Conservation (phyloP, 2,329 filamentous ascomycete genomes). For the Cladosporium sp. region DNA sequence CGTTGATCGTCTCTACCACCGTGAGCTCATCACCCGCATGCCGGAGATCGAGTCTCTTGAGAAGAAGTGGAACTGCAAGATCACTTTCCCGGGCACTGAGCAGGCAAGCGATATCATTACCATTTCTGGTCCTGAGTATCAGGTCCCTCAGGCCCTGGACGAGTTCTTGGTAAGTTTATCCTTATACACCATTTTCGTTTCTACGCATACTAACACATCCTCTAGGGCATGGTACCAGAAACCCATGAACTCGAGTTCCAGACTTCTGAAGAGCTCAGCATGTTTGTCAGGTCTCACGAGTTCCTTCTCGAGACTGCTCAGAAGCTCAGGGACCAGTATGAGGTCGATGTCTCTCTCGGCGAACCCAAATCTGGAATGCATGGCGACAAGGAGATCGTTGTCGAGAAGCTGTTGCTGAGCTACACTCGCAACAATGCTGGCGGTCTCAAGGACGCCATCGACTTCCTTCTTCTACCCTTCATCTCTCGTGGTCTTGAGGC, state of each 20-base stretch:
- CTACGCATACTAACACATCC: neutral
- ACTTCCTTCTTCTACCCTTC: constrained; percentile 84
- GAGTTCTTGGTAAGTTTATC: constrained; percentile 64
- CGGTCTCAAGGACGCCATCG: constrained; percentile 91
- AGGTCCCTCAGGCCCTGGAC: constrained; percentile 94
- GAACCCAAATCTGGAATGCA: constrained; percentile 45
- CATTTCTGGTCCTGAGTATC: constrained; percentile 95
- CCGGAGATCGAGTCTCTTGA: constrained; percentile 90
- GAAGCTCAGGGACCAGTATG: constrained; percentile 88
- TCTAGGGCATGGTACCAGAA: constrained; percentile 85
- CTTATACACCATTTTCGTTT: neutral
- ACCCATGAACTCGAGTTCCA: constrained; percentile 87
- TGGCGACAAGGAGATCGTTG: constrained; percentile 43
- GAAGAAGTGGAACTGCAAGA: constrained; percentile 99
- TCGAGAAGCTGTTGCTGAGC: constrained; percentile 50
- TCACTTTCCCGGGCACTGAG: constrained; percentile 96
- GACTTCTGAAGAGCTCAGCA: constrained; percentile 71
- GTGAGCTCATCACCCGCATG: constrained; percentile 85
- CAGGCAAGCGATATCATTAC: constrained; percentile 95
- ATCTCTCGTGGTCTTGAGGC: constrained; percentile 87
- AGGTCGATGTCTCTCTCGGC: constrained; percentile 79
- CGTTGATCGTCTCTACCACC: constrained; percentile 92
- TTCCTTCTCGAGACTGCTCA: constrained; percentile 77
- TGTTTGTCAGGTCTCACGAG: constrained; percentile 77
- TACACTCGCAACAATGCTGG: constrained; percentile 98